Base-by-base conservation (phyloP, 1,284 basidiomycete genomes). In the Salmacisia buchloeana region DNA sequence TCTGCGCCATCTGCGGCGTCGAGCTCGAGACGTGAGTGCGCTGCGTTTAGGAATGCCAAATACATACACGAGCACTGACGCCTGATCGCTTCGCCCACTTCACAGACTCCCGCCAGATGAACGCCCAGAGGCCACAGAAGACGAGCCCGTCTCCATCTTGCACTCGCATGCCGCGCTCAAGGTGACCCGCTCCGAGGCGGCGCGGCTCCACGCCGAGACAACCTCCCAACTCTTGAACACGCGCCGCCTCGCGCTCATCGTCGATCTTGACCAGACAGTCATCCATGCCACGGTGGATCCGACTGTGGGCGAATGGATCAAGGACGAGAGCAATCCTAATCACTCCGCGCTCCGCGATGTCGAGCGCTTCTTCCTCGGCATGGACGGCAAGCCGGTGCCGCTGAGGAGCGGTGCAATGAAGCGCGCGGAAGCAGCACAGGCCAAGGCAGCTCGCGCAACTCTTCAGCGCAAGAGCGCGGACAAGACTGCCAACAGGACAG, bases 201-300 rank as follows among this genome's bases (percentile, higher is more conserved):
- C 89, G 74, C 86, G 90, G 25, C 88, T 97, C 68, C 92, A 96
- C 76, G 85, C 85, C 34, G 88, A 92, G 74, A 89, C 88, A 4
- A 89, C 90, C 1, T 82, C 88, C 2, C 86, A 88, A 66, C 86
- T 98, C 31, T 84, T 92, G 70, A 84, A 85, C 58, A 83, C 86
- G 15, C 85, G 88, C 63, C 92, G 89, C 76, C 86, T 98, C 25
- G 92, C 91, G 12, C 87, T 98, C 67, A 97, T 98, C 74, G 94
- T 98, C 72, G 94, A 98, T 83, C 86, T 98, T 43, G 94, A 98
- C 82, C 94, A 98, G 81, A 98, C 94, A 6, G 93, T 98, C 77
- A 92, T 98, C 9, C 94, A 98, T 79, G 94, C 96, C 10, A 97
- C 94, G 0, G 94, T 97, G 36, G 94, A 98, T 81, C 94, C 96